Percentiles rank a stretch among this genome's conserved stretches.
phyloP scores from a whole-genome alignment of 2,329 filamentous ascomycete genomes.

The Tricladium varicosporioides region DNA sequence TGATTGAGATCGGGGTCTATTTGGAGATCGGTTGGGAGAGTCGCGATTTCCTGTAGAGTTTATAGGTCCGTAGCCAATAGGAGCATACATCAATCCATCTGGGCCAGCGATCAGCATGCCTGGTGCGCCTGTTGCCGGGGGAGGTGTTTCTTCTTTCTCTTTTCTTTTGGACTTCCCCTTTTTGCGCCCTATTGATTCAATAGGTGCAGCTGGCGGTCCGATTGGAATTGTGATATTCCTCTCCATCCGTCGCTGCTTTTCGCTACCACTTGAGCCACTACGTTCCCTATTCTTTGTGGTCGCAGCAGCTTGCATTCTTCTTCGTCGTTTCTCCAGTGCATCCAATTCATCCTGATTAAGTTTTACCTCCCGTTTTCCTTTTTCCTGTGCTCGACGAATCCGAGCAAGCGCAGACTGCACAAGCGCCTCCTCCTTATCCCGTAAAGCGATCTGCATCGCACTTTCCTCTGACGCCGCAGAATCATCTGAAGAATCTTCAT shows the following conservation, averaged over 20 bases:
- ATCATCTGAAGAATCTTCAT: conserved; percentile 41
- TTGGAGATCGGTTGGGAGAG: conserved; percentile 32
- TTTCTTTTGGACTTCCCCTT: conserved; percentile 35
- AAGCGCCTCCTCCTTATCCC: conserved; percentile 70
- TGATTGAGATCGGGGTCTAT: conserved; percentile 33
- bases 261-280: conserved; percentile 25
- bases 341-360: conserved; percentile 78
- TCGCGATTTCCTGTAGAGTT: conserved; percentile 33
- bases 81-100: conserved; percentile 46
- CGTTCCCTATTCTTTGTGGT: conserved; percentile 24
- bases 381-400: conserved; percentile 74
- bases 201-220: conserved; percentile 22
- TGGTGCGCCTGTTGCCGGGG: conserved; percentile 33
- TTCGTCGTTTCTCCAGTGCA: conserved; percentile 68
- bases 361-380: conserved; percentile 75
- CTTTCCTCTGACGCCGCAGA: conserved; percentile 48
- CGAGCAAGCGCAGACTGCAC: conserved; percentile 76
- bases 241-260: conserved; percentile 28
- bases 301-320: conserved; percentile 46
- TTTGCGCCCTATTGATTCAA: conserved; percentile 25
- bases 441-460: conserved; percentile 52
- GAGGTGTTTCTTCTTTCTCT: conserved; percentile 31
- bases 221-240: conserved; percentile 30
- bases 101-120: conserved; percentile 47
- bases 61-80: conserved; percentile 41